A percentile compares a stretch with the other conserved stretches of the same genome.
These are phyloP conservation scores for Metarhizium humberi DNA, from an alignment of 2,329 filamentous ascomycete genomes.

Conservation along the genomic window DNA sequence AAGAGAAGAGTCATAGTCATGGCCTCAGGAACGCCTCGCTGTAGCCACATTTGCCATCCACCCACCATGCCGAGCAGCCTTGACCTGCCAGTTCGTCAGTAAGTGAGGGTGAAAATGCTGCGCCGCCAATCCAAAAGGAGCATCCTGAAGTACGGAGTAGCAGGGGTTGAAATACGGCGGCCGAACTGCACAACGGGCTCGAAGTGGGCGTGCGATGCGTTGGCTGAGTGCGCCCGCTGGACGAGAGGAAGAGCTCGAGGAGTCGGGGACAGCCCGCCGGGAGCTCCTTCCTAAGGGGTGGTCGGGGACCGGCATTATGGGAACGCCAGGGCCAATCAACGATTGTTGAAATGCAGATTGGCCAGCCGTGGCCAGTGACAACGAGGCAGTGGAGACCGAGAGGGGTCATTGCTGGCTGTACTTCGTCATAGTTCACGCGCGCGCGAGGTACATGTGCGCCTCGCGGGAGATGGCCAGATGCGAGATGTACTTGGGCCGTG, in stretches of 20 bases:
- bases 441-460: background rate
- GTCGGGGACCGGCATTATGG: background rate
- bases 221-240: background rate
- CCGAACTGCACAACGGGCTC: background rate
- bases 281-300: background rate
- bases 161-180: background rate
- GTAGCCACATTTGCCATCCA: background rate
- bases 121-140: background rate
- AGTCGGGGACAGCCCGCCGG: background rate
- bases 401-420: background rate
- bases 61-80: background rate
- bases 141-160: background rate
- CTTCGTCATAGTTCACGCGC: slow-evolving; percentile 1
- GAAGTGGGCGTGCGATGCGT: background rate
- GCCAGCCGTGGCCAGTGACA: background rate
- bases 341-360: background rate
- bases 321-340: background rate
- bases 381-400: background rate
- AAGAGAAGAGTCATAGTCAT: slow-evolving; percentile 2
- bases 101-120: background rate
- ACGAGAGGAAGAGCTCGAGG: background rate
- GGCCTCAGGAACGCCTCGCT: background rate
- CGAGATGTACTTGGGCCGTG: background rate
- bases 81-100: background rate
- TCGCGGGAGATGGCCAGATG: background rate